phyloP scores from a whole-genome alignment of 139 green algal species.

The Micromonas commoda region DNA sequence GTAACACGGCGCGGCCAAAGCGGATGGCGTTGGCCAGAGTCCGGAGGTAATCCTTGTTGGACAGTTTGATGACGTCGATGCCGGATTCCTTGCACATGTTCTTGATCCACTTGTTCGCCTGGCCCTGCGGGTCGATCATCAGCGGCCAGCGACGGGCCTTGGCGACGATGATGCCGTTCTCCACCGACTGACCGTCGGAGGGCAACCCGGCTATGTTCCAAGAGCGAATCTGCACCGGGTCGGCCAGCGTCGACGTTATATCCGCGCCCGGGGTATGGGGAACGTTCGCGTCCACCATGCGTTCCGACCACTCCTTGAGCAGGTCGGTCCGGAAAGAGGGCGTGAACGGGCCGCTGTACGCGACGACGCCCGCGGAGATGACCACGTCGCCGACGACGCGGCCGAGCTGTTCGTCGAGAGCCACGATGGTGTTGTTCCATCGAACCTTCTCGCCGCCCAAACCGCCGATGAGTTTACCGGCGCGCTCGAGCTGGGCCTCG shows the following conservation, averaged over 20 bases:
- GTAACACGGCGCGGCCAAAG: conserved; percentile 49
- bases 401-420: conserved; percentile 51
- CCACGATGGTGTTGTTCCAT: conserved; percentile 60
- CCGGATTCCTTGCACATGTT: conserved; percentile 64
- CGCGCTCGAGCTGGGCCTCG: conserved; percentile 56
- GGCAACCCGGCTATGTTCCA: conserved; percentile 66
- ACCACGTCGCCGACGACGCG: conserved; percentile 70
- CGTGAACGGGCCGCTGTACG: conserved; percentile 64
- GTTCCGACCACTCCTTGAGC: conserved; percentile 42
- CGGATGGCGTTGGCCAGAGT: conserved; percentile 64
- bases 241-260: conserved; percentile 56
- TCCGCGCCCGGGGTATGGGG: conserved; percentile 49
- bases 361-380: conserved; percentile 50
- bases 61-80: conserved; percentile 71
- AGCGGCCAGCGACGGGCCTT: conserved; percentile 68
- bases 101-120: conserved; percentile 76
- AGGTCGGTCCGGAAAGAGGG: conserved; percentile 52
- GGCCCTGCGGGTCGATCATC: conserved; percentile 72
- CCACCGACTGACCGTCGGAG: conserved; percentile 52
- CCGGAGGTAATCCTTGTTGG: conserved; percentile 65
- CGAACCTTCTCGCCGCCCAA: conserved; percentile 63
- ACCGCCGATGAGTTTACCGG: conserved; percentile 74
- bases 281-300: conserved; percentile 46
- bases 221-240: conserved; percentile 58
- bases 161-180: conserved; percentile 73